Conservation (phyloP, 1,284 basidiomycete species). For the Neolentinus lepideus region DNA sequence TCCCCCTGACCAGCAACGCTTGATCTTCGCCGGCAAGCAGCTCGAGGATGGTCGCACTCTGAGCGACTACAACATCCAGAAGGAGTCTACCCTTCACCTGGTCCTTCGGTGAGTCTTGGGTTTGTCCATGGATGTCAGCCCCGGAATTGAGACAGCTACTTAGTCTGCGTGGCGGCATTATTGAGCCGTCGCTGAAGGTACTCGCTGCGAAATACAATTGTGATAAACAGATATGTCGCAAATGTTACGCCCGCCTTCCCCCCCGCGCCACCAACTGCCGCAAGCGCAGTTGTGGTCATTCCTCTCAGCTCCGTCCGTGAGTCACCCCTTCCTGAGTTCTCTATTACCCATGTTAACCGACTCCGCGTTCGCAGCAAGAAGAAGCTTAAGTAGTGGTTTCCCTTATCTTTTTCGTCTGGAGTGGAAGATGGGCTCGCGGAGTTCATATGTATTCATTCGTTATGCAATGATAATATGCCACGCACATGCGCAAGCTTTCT, state of each 20-base stretch:
- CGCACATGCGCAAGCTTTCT: not conserved
- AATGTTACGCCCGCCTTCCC: conserved; percentile 99
- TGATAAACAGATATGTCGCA: conserved; percentile 98
- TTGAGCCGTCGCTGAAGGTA: conserved; percentile 97
- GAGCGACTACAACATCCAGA: conserved; percentile 98
- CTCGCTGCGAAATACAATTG: conserved; percentile 97
- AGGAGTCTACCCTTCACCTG: conserved; percentile 96
- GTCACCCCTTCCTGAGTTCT: conserved; percentile 25
- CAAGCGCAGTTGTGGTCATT: conserved; percentile 89
- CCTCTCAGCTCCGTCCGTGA: conserved; percentile 91
- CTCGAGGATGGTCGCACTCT: conserved; percentile 95
- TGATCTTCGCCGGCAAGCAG: conserved; percentile 95
- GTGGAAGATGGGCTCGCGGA: not conserved
- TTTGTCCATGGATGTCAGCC: not conserved
- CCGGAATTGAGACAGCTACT: not conserved
- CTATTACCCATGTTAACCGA: conserved; percentile 2
- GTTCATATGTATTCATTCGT: too few relatives aligned
- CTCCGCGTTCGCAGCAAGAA: conserved; percentile 56
- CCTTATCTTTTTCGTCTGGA: not conserved
- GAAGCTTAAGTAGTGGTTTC: conserved; percentile 83
- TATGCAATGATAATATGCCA: too few relatives aligned
- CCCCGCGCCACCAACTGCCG: conserved; percentile 99
- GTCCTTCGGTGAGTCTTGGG: conserved; percentile 72
- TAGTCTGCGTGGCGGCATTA: conserved; percentile 96
- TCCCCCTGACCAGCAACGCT: conserved; percentile 89